phyloP scores from a whole-genome alignment of 169 alveolate genomes.

The Cytauxzoon felis region DNA sequence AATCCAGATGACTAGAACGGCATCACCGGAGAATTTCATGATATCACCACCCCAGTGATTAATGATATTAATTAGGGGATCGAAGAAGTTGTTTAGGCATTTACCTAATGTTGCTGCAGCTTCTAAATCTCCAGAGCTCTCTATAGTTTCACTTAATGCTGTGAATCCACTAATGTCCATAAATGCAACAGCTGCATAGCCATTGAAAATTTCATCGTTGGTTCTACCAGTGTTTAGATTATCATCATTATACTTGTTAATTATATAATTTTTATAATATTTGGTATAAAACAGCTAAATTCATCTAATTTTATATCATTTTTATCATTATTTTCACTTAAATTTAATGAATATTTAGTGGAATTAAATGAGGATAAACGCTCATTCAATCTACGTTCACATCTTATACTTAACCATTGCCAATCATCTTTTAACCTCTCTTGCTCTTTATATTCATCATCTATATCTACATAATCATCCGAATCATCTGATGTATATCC shows the following conservation, averaged over 20 bases:
- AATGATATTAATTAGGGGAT: constrained; percentile 74
- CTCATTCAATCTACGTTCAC: constrained; percentile 56
- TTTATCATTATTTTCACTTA: no score
- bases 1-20: constrained; percentile 79
- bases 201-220: constrained; percentile 19
- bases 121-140: constrained; percentile 64
- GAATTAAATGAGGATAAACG: constrained; percentile 13
- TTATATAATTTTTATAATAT: no score
- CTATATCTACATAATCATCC: constrained; percentile 42
- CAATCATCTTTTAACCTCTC: constrained; percentile 46
- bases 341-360: no score
- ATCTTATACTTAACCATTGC: constrained; percentile 57
- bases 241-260: no score
- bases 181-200: constrained; percentile 57
- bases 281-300: constrained; percentile 14
- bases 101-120: constrained; percentile 78
- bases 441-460: constrained; percentile 19
- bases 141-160: constrained; percentile 72
- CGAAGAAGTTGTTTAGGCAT: constrained; percentile 75
- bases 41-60: constrained; percentile 85
- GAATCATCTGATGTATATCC: no score
- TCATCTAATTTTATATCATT: no score
- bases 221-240: background rate
- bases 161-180: constrained; percentile 83
- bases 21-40: constrained; percentile 85